Percentiles rank a stretch among this genome's conserved stretches.
phyloP scores from a whole-genome alignment of 257 asterid species.

The Dorcoceras hygrometricum region DNA sequence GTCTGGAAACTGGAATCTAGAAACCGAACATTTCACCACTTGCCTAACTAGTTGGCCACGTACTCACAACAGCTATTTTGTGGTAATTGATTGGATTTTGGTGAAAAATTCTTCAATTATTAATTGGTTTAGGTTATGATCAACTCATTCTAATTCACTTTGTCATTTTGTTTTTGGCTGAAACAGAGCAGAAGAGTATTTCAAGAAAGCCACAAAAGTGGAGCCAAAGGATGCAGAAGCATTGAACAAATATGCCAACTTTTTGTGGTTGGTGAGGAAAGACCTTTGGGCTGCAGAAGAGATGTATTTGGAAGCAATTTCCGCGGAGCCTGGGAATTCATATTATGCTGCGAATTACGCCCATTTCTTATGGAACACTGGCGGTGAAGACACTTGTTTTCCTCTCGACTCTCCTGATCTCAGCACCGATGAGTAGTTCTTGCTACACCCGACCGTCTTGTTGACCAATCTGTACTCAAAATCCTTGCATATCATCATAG shows the following conservation, averaged over 20 bases:
- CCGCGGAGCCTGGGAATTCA: constrained; percentile 65
- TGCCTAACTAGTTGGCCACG: background rate
- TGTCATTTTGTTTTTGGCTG: constrained; percentile 12
- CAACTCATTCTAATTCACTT: background rate
- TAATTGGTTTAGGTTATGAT: background rate
- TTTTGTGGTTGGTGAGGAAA: constrained; percentile 77
- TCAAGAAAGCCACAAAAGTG: constrained; percentile 66
- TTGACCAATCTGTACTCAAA: background rate
- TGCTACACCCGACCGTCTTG: background rate
- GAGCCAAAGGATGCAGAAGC: constrained; percentile 97
- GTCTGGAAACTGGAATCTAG: too few relatives aligned
- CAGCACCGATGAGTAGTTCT: constrained; percentile 25
- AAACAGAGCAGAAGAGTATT: constrained; percentile 89
- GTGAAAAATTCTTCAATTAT: background rate
- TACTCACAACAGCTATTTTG: background rate
- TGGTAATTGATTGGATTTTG: background rate
- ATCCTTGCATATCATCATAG: background rate
- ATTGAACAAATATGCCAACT: constrained; percentile 73
- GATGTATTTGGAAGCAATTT: constrained; percentile 70
- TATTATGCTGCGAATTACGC: constrained; percentile 84
- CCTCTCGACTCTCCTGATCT: constrained; percentile 53
- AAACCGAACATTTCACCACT: background rate
- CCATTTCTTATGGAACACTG: constrained; percentile 88
- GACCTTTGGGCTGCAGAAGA: constrained; percentile 92
- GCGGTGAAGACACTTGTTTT: constrained; percentile 96